Percentiles rank a stretch among this genome's conserved stretches.
Conservation (phyloP, 2,329 filamentous ascomycete genomes). For the Verticillium tricorpus region DNA sequence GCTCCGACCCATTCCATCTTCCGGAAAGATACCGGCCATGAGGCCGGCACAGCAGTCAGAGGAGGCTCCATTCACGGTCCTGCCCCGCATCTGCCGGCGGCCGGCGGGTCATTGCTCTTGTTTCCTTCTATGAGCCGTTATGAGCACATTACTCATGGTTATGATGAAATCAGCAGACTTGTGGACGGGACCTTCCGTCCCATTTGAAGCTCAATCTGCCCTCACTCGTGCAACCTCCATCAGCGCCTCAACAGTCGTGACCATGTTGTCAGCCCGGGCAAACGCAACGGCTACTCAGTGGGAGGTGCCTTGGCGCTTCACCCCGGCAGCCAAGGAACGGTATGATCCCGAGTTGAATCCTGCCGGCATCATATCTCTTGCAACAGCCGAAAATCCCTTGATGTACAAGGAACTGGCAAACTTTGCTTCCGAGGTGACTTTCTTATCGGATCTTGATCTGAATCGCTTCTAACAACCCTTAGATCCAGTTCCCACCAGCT, state of each 20-base stretch:
- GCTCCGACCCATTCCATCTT: no score
- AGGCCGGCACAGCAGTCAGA: background rate
- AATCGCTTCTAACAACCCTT: background rate
- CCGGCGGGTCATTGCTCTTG: no score
- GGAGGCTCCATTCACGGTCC: background rate
- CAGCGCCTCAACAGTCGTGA: background rate
- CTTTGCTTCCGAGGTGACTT: slow-evolving; percentile 4
- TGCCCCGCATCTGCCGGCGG: background rate
- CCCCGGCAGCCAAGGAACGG: background rate
- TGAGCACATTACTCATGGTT: background rate
- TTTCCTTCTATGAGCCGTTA: background rate
- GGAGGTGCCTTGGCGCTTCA: slow-evolving; percentile 7
- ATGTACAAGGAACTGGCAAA: slow-evolving; percentile 2
- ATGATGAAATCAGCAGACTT: background rate
- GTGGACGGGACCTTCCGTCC: background rate
- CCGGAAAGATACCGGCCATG: no score
- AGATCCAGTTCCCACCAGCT: slow-evolving; percentile 4
- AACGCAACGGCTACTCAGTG: slow-evolving; percentile 3
- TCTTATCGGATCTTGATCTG: no score
- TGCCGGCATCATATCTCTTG: slow-evolving; percentile 8
- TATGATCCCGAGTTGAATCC: slow-evolving; percentile 3
- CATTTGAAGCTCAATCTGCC: no score
- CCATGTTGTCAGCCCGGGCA: slow-evolving; percentile 7
- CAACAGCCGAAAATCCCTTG: slow-evolving; percentile 5
- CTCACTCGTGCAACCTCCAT: no score